Evolutionary conservation across 805 yeast genomes (phyloP), one percentile per base, ranked within the genome.

Genomic region (Maudiozyma barnettii): DNA sequence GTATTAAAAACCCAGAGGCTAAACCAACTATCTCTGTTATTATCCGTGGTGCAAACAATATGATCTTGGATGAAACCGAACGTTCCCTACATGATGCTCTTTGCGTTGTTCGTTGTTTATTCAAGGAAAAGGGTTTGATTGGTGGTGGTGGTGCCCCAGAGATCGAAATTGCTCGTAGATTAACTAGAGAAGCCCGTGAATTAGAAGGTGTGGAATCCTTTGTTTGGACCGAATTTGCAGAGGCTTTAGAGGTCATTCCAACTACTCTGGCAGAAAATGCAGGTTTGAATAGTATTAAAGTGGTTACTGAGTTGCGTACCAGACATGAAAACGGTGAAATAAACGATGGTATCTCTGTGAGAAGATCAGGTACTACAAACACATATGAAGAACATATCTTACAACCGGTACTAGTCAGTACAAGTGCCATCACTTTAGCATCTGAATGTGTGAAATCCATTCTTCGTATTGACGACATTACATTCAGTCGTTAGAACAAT

Each of bases 61-160:
- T 88, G 70, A 82, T 91, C 45, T 72, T 93, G 49, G 99, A 93
- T 68, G 99, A 93, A 71, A 81, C 98, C 36, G 99, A 93, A 65
- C 82, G 99, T 69, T 90, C 98, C 3, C 72, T 93, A 53, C 99
- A 93, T 61, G 99, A 93, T 68, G 98, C 99, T 0, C 75, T 93
- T 49, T 93, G 99, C 76, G 99, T 91, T 22, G 76, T 89, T 48
- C 78, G 95, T 61, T 88, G 96, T 69, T 73, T 88, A 47, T 95
- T 89, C 23, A 87, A 88, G 63, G 88, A 86, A 64, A 83, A 78
- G 61, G 95, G 95, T 30, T 64, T 84, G 62, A 89, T 93, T 69
- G 96, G 98, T 13, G 99, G 99, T 58, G 99, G 99, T 53, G 99
- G 98, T 59, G 98, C 99, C 5, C 95, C 98, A 41, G 97, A 89